Base-by-base conservation (phyloP, 164 flowering plant genomes). In the Vitis amurensis region DNA sequence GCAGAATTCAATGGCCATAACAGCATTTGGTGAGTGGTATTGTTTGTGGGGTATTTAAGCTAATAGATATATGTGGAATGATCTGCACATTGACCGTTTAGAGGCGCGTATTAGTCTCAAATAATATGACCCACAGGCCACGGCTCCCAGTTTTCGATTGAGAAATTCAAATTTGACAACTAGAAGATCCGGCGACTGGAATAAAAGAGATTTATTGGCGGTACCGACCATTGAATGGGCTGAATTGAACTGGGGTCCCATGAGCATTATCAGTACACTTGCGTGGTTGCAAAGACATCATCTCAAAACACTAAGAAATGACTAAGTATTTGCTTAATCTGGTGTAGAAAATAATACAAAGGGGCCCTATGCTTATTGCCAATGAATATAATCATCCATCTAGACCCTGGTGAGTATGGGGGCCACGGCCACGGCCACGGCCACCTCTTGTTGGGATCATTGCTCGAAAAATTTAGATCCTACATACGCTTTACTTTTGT, bases 211-310 rank as follows among this genome's bases (percentile, higher is more conserved):
- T 4, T 6, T 57, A 19, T 19, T 16, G 27, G 59, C 27, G 59
- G 59, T 6, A 57, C 29, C 59, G 59, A 37, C 44, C 7, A 37
- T 37, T 57, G 27, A 27, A 27, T 59, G 61, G 4, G 29, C 19
- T 9, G 16, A 8, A 7, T 31, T 53, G 23, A 55, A 11, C 2
- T 2, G 3, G 61, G 73, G 73, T 50, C 63, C 52, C 12, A 4
- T 23, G 27, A 50, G 60, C 58, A 48, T 64, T 51, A 74, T 68
- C 50, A 19, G 29, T 52, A 55, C 16, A 48, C 55, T 68, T 13
- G 74, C 74, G 75, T 71, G 78, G 61, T 47, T 57, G 16, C 49
- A 58, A 71, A 76, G 73, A 68, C 60, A 76, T 63, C 64, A 67
- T 66, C 74, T 12, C 15, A 44, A 15, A 49, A 31, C 31, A 53